These are phyloP conservation scores for Cladosporium sphaerospermum DNA, from an alignment of 2,329 filamentous ascomycete genomes.

Conservation along the genomic window DNA sequence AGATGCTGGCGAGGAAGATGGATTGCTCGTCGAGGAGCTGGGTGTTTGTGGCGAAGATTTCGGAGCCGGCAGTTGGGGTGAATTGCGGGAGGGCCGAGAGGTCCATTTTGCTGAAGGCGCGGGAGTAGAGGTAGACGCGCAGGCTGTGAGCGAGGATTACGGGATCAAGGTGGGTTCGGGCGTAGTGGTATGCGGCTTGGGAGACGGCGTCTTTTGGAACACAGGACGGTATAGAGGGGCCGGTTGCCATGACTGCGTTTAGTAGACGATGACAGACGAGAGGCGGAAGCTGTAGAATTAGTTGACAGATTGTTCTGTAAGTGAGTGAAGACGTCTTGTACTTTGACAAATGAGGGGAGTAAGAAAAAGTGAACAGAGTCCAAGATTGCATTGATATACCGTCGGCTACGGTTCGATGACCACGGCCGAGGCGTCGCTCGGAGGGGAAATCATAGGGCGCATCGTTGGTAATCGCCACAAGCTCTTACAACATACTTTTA, in stretches of 20 bases:
- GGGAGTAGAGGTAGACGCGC: conserved; percentile 19
- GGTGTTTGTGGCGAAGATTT: neutral
- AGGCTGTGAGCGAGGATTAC: conserved; percentile 20
- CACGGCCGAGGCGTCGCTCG: too few relatives aligned
- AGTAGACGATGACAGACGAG: too few relatives aligned
- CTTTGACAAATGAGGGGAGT: too few relatives aligned
- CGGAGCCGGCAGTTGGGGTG: neutral
- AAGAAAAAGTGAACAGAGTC: too few relatives aligned
- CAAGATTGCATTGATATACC: too few relatives aligned
- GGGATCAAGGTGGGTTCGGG: conserved; percentile 14
- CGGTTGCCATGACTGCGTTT: neutral
- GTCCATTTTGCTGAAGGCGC: conserved; percentile 12
- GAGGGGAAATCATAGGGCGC: too few relatives aligned
- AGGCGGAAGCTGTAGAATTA: too few relatives aligned
- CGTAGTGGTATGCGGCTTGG: conserved; percentile 15
- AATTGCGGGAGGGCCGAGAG: neutral
- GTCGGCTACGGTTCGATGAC: too few relatives aligned
- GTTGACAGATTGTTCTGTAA: too few relatives aligned
- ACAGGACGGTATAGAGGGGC: neutral
- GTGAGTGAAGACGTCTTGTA: too few relatives aligned
- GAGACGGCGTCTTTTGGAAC: conserved; percentile 16
- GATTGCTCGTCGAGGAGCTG: conserved; percentile 7
- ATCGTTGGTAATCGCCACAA: too few relatives aligned
- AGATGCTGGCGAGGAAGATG: conserved; percentile 29
- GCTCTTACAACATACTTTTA: too few relatives aligned